phyloP scores from a whole-genome alignment of 2,329 filamentous ascomycete species.

The Microsporum audouinii region DNA sequence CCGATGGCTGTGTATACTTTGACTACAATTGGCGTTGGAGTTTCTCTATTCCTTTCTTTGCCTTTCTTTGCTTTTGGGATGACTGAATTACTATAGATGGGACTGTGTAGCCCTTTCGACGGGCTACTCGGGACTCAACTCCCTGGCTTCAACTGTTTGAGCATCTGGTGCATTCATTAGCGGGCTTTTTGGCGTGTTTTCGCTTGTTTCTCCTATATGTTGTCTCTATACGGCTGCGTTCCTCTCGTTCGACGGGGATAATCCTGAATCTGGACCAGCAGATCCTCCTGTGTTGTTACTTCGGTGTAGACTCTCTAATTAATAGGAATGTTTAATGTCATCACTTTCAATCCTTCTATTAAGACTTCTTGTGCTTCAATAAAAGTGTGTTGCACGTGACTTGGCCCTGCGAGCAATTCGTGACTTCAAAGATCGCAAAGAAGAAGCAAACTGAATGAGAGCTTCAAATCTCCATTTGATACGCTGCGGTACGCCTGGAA shows the following conservation, averaged over 20 bases:
- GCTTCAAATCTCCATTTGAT: not conserved
- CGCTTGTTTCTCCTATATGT: not conserved
- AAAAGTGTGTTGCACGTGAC: not conserved
- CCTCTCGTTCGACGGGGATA: too few species aligned
- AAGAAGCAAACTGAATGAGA: not conserved
- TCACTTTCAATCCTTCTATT: not conserved
- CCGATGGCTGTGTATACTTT: not conserved
- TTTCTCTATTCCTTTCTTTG: not conserved
- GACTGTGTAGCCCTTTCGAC: not conserved
- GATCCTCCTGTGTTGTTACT: not conserved
- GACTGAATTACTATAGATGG: not conserved
- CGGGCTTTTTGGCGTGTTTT: not conserved
- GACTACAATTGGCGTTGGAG: not conserved
- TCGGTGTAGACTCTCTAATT: not conserved
- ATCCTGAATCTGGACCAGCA: not conserved
- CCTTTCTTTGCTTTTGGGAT: not conserved
- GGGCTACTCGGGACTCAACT: not conserved
- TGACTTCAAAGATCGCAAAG: not conserved
- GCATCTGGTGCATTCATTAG: slow-evolving; percentile 4
- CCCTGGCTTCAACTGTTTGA: not conserved
- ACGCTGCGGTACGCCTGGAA: not conserved
- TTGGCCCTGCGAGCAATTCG: not conserved
- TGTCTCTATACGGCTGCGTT: not conserved
- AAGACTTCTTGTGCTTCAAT: not conserved
- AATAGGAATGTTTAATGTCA: not conserved